A percentile compares a stretch with the other conserved stretches of the same genome.
phyloP scores from a whole-genome alignment of 2,329 filamentous ascomycete species.

The Colletotrichum sp. region DNA sequence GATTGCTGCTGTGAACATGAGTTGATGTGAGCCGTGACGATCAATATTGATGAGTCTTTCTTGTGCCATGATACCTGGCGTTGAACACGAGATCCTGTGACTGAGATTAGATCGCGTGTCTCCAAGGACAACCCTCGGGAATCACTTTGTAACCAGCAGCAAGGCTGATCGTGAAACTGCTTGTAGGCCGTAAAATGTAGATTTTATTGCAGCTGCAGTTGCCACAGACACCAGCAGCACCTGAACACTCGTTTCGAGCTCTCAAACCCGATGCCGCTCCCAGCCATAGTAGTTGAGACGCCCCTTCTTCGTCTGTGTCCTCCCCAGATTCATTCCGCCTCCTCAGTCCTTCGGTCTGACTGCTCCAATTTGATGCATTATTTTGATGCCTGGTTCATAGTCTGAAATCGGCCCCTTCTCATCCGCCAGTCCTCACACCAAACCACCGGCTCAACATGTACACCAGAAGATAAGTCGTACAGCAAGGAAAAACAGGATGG shows the following conservation, averaged over 20 bases:
- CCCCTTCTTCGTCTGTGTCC: neutral
- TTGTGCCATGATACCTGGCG: neutral
- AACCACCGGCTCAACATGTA: slow-evolving; percentile 14
- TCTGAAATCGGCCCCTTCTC: neutral
- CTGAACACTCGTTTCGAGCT: neutral
- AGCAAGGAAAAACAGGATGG: slow-evolving; percentile 1
- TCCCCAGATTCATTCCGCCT: neutral
- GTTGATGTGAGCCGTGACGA: neutral
- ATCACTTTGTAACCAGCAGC: neutral
- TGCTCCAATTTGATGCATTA: neutral
- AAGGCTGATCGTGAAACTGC: neutral
- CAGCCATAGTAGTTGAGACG: neutral
- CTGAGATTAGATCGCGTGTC: neutral
- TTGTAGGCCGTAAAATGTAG: neutral
- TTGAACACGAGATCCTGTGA: neutral
- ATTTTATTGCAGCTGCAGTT: slow-evolving; percentile 14
- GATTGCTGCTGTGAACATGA: neutral
- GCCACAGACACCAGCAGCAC: slow-evolving; percentile 3
- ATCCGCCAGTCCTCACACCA: neutral
- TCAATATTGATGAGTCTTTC: neutral
- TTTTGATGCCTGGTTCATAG: neutral
- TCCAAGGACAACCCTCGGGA: neutral
- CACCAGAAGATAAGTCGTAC: slow-evolving; percentile 15
- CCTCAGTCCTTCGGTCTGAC: neutral
- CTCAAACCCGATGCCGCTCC: neutral